A percentile compares a stretch with the other conserved stretches of the same genome.
These are phyloP conservation scores for Trametes versicolor DNA, from an alignment of 1,284 basidiomycete genomes.

Conservation along the genomic window DNA sequence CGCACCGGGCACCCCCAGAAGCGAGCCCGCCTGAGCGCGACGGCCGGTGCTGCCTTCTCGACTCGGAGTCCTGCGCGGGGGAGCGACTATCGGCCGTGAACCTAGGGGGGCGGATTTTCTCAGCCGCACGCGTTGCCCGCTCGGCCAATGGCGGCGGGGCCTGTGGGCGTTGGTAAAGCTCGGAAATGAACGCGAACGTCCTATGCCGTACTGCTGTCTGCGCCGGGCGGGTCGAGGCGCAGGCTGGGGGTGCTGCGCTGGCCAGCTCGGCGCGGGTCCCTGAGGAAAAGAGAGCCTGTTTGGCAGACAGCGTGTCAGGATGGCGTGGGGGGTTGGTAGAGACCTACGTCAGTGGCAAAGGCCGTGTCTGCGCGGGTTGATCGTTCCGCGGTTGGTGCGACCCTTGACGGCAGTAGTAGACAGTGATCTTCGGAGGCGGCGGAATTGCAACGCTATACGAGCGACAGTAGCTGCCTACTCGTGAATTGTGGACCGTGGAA, in stretches of 20 bases:
- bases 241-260: conserved; percentile 4
- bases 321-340: not conserved
- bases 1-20: conserved; percentile 1
- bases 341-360: conserved; percentile 2
- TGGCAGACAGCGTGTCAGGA: conserved; percentile 5
- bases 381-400: not conserved
- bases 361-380: not conserved
- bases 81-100: not conserved
- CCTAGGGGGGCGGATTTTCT: not conserved
- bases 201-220: conserved; percentile 2
- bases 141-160: not conserved
- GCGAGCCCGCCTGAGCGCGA: not conserved
- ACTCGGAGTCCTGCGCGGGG: too few species aligned
- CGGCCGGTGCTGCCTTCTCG: not conserved
- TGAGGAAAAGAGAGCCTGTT: not conserved
- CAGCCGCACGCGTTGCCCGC: not conserved
- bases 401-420: not conserved
- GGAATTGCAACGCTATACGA: not conserved
- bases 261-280: conserved; percentile 8
- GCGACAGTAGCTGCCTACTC: not conserved
- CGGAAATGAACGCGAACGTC: conserved; percentile 5
- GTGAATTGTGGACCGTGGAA: not conserved
- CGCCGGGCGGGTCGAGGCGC: not conserved
- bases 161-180: not conserved
- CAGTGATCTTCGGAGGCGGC: not conserved